These are phyloP conservation scores for Immersiporthe knoxdaviesiana DNA, from an alignment of 2,329 filamentous ascomycete species.

Conservation along the genomic window DNA sequence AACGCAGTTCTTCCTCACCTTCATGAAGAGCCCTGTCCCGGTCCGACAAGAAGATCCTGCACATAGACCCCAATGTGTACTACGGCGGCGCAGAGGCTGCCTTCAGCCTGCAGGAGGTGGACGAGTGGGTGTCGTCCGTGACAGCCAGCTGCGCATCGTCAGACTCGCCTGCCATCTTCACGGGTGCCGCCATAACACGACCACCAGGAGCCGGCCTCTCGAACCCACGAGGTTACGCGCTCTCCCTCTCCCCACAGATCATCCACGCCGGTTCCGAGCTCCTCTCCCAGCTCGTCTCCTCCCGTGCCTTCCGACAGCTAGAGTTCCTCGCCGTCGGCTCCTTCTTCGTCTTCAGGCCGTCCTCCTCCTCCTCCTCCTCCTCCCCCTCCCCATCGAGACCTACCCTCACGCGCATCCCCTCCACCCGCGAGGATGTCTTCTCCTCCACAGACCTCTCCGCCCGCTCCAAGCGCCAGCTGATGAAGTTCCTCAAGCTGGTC, in stretches of 20 bases:
- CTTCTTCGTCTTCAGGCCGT: constrained; percentile 75
- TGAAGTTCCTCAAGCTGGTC: constrained; percentile 94
- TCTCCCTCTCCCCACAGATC: constrained; percentile 83
- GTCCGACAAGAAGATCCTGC: constrained; percentile 87
- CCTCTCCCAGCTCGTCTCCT: constrained; percentile 81
- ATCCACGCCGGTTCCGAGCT: constrained; percentile 83
- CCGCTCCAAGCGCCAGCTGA: constrained; percentile 81
- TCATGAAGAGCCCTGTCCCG: constrained; percentile 82
- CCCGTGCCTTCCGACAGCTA: constrained; percentile 83
- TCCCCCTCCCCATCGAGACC: constrained; percentile 36
- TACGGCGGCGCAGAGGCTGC: constrained; percentile 88
- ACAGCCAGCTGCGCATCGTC: constrained; percentile 36
- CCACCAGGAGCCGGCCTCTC: constrained; percentile 46
- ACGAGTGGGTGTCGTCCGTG: constrained; percentile 67
- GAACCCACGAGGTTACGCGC: constrained; percentile 74
- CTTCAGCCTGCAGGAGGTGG: constrained; percentile 79
- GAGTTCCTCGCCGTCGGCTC: constrained; percentile 93
- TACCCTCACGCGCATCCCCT: constrained; percentile 73
- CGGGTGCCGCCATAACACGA: constrained; percentile 44
- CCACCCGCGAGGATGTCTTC: constrained; percentile 90
- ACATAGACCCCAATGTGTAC: constrained; percentile 84
- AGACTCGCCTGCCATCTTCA: constrained; percentile 40
- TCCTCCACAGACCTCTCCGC: constrained; percentile 74
- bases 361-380: constrained; percentile 34
- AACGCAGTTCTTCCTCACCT: constrained; percentile 59